Conservation (phyloP, 495 filamentous ascomycete genomes). For the Penicillium angulare region DNA sequence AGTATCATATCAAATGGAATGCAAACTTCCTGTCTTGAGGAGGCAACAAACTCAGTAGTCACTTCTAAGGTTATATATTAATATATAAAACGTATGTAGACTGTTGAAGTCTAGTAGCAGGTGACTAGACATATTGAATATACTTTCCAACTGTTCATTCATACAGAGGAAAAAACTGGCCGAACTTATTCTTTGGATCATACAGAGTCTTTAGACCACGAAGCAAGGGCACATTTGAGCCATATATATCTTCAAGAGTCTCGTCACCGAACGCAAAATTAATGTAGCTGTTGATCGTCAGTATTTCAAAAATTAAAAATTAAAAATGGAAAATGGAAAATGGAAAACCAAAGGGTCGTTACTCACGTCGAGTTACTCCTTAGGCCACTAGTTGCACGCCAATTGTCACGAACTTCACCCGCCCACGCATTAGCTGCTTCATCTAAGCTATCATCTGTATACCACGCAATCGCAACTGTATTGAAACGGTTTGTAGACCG, state of each 20-base stretch:
- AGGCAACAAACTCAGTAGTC: too few species aligned
- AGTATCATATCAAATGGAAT: too few species aligned
- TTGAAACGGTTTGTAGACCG: not conserved
- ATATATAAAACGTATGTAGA: too few species aligned
- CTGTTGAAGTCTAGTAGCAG: too few species aligned
- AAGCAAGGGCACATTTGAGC: not conserved
- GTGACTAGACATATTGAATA: too few species aligned
- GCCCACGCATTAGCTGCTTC: not conserved
- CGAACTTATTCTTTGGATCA: conserved; percentile 4
- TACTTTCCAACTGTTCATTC: not conserved
- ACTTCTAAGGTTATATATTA: too few species aligned
- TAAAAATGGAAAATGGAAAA: conserved; percentile 22
- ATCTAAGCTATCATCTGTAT: not conserved
- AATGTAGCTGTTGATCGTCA: not conserved
- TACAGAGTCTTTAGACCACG: not conserved
- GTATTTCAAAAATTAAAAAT: too few species aligned
- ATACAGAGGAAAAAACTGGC: not conserved
- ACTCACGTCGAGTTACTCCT: not conserved
- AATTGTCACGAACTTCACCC: not conserved
- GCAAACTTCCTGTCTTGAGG: too few species aligned
- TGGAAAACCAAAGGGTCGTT: conserved; percentile 13
- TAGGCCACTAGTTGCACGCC: not conserved
- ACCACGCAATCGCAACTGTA: not conserved
- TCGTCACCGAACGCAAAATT: conserved; percentile 7
- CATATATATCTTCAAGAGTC: not conserved